Conservation (phyloP, 305 asterid species). For the Ajuga reptans region DNA sequence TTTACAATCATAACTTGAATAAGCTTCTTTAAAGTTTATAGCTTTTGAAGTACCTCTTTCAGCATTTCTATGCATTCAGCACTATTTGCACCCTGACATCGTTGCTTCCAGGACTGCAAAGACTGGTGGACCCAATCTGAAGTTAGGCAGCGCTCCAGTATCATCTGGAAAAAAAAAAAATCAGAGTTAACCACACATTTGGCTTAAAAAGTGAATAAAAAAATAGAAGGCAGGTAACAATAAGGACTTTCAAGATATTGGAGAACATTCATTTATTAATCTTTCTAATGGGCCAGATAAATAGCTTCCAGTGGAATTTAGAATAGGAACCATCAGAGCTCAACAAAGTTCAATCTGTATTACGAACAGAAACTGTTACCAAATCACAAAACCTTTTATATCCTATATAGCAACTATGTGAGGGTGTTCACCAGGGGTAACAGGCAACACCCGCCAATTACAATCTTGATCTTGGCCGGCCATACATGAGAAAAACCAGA, state of each 20-base stretch:
- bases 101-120: conserved; percentile 61
- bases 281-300: background rate
- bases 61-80: conserved; percentile 77
- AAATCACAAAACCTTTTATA: background rate
- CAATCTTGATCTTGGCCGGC: background rate
- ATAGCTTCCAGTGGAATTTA: background rate
- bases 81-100: conserved; percentile 62
- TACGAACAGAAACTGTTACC: background rate
- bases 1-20: conserved; percentile 2
- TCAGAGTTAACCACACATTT: conserved; percentile 13
- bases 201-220: background rate
- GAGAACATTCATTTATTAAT: background rate
- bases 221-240: conserved; percentile 9
- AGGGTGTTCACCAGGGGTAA: background rate
- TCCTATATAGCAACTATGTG: background rate
- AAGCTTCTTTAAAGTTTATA: conserved; percentile 1
- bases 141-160: conserved; percentile 45
- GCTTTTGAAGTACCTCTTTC: conserved; percentile 63
- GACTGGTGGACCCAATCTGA: conserved; percentile 58
- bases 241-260: conserved; percentile 10
- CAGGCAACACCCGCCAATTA: background rate
- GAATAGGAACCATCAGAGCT: background rate
- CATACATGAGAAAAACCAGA: background rate
- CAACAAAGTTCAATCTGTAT: conserved; percentile 2
- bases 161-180: conserved; percentile 54